A percentile compares a stretch with the other conserved stretches of the same genome.
Conservation (phyloP, 148 eudicot genomes). For the Rhododendron molle region DNA sequence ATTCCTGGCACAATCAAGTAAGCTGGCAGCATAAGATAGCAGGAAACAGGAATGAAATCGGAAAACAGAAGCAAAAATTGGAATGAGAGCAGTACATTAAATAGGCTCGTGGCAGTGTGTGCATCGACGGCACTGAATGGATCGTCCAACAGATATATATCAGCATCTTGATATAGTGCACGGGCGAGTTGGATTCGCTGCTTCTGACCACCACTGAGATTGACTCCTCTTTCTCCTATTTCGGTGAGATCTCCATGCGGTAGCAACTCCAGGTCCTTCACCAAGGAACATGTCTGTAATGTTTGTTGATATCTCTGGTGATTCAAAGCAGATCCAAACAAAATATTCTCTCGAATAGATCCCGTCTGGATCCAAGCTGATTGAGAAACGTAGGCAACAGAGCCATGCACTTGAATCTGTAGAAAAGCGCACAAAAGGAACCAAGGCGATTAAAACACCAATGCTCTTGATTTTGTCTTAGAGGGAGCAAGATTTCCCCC, state of each 20-base stretch:
- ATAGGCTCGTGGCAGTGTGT: constrained; percentile 84
- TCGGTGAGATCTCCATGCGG: constrained; percentile 84
- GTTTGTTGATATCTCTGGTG: constrained; percentile 58
- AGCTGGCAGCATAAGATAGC: not conserved
- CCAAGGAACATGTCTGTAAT: constrained; percentile 61
- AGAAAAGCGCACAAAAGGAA: constrained; percentile 6
- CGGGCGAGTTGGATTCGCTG: constrained; percentile 94
- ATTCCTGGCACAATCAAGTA: constrained; percentile 54
- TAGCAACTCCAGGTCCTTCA: constrained; percentile 79
- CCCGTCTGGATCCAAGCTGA: constrained; percentile 97
- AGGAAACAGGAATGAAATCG: not conserved
- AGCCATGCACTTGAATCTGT: constrained; percentile 70
- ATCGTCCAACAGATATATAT: constrained; percentile 85
- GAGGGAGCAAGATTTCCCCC: not conserved
- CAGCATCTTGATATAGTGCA: constrained; percentile 82
- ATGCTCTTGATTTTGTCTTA: not conserved
- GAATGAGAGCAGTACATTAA: constrained; percentile 38
- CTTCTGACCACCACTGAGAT: constrained; percentile 96
- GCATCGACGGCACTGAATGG: constrained; percentile 99
- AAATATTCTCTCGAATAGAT: constrained; percentile 67
- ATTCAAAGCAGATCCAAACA: constrained; percentile 69
- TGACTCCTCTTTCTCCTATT: constrained; percentile 94
- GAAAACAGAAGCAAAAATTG: not conserved
- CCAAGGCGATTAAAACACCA: not conserved
- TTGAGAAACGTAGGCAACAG: constrained; percentile 82